Evolutionary conservation across 2,329 filamentous ascomycete species (phyloP), one percentile per base, ranked within the genome.

Genomic region (Phoma sp.): DNA sequence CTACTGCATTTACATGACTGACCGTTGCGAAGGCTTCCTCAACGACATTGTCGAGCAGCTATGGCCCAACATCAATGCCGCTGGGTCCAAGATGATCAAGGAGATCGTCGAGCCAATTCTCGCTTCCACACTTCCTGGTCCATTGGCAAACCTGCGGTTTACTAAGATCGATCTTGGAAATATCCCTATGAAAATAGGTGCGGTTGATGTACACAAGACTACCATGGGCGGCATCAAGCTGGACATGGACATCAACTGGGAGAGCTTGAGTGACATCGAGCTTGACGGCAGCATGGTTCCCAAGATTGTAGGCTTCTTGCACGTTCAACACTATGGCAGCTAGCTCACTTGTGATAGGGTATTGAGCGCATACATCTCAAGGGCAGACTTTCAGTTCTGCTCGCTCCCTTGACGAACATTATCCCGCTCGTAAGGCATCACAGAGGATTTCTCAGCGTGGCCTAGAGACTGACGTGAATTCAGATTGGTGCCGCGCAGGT

Each of bases 41-140:
- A 82, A 82, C 59, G 78, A 81, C 54, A 76, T 82, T 29, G 70
- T 81, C 33, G 72, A 62, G 11, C 77, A 79, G 49, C 64, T 82
- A 62, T 82, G 79, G 79, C 79, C 79, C 32, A 80, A 81, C 60
- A 79, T 81, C 67, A 75, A 72, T 38, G 71, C 78, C 4, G 78
- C 76, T 18, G 77, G 73, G 36, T 68, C 72, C 62, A 69, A 71
- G 40, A 80, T 80, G 70, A 67, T 75, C 37, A 81, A 80, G 57
- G 74, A 79, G 4, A 77, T 78, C 14, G 79, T 78, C 27, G 78
- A 81, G 59, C 79, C 79, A 32, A 80, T 81, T 62, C 75, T 81
- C 35, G 75, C 74, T 1, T 71, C 73, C 4, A 80, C 77, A 65
- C 73, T 81, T 2, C 79, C 79, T 0, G 74, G 77, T 0, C 79